Evolutionary conservation across 768 basidiomycete species (phyloP).

Genomic region (Trametes elegans): DNA sequence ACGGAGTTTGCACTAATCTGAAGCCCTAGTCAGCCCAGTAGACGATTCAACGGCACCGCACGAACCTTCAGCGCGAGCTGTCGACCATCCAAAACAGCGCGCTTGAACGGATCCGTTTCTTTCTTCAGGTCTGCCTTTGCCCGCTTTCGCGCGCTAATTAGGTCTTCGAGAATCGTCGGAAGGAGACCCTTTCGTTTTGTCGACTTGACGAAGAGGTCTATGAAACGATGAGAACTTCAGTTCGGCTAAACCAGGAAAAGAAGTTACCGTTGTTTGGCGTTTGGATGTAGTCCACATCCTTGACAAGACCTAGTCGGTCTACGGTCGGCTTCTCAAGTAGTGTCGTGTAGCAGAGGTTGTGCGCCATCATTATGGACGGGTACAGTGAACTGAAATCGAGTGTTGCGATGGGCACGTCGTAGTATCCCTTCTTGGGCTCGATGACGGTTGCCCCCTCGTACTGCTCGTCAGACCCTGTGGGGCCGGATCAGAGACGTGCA

Average conservation of each 20-base stretch:
- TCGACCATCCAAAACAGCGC: conserved; percentile 95
- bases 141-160: conserved; percentile 89
- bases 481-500: not conserved
- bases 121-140: conserved; percentile 96
- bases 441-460: conserved; percentile 99
- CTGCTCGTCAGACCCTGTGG: conserved; percentile 83
- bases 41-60: not conserved
- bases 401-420: conserved; percentile 95
- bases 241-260: not conserved
- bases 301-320: conserved; percentile 71
- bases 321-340: conserved; percentile 80
- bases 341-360: conserved; percentile 98
- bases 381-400: conserved; percentile 98
- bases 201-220: conserved; percentile 83
- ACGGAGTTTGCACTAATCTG: conserved; percentile 99
- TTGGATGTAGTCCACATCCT: conserved; percentile 87
- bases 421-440: conserved; percentile 94
- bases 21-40: not conserved
- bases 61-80: conserved; percentile 92
- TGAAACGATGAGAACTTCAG: not conserved
- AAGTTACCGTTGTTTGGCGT: conserved; percentile 90
- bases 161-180: conserved; percentile 89
- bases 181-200: conserved; percentile 81
- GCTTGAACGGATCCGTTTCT: conserved; percentile 95
- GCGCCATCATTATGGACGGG: conserved; percentile 99